These are phyloP conservation scores for Flaveria bidentis DNA, from an alignment of 129 eudicot genomes.

Conservation along the genomic window DNA sequence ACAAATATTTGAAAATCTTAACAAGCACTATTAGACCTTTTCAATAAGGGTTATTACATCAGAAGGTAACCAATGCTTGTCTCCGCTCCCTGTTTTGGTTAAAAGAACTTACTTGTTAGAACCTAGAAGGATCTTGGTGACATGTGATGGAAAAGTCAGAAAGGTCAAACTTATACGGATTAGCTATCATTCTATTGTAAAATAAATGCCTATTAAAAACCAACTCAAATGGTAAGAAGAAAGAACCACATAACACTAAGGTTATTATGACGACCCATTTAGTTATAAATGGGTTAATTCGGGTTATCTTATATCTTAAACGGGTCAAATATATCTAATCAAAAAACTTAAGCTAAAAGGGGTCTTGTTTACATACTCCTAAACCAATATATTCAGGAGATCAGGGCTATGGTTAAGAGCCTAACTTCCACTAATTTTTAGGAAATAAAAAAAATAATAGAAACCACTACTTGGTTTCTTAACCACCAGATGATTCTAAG, in stretches of 20 bases:
- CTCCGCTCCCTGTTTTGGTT: background rate
- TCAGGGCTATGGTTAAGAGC: background rate
- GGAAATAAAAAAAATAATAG: background rate
- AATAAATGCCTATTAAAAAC: slow-evolving; percentile 5
- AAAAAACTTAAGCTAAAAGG: background rate
- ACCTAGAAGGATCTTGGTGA: background rate
- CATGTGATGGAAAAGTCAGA: slow-evolving; percentile 1
- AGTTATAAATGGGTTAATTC: background rate
- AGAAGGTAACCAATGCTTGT: background rate
- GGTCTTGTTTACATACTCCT: background rate
- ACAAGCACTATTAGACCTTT: background rate
- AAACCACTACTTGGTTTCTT: background rate
- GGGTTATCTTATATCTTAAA: background rate
- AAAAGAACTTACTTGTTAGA: background rate
- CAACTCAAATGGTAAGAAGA: slow-evolving; percentile 5
- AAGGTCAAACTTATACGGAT: background rate
- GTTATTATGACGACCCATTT: background rate
- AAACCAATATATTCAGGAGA: background rate
- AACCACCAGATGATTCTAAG: background rate
- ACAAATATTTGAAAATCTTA: background rate
- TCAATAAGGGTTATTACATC: background rate
- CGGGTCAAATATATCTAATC: background rate
- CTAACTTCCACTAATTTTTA: background rate
- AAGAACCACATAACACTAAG: background rate
- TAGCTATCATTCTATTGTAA: background rate